These are phyloP conservation scores for Darksidea phi DNA, from an alignment of 495 filamentous ascomycete genomes.

Conservation along the genomic window DNA sequence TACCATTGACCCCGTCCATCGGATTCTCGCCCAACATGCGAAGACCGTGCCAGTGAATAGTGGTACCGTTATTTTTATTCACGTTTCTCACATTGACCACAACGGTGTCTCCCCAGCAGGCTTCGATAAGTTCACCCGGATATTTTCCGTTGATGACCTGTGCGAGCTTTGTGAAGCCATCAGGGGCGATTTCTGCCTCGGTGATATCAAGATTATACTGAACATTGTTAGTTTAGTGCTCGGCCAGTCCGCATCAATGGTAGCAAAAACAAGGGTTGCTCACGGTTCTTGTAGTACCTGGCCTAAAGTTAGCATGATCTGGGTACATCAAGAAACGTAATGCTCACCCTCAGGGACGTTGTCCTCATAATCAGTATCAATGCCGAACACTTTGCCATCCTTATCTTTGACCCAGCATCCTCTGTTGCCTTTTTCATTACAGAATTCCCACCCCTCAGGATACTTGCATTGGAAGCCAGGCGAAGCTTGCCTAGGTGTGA, in stretches of 20 bases:
- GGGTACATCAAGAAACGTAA: not conserved
- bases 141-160: constrained; percentile 39
- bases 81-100: constrained; percentile 40
- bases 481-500: constrained; percentile 18
- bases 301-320: not conserved
- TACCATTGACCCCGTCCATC: constrained; percentile 41
- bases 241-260: too few species aligned
- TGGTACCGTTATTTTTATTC: constrained; percentile 41
- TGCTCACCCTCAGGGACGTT: not conserved
- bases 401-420: constrained; percentile 25
- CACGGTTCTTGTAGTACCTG: constrained; percentile 12
- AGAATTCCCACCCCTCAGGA: constrained; percentile 18
- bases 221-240: not conserved
- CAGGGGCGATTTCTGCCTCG: constrained; percentile 4
- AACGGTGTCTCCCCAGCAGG: constrained; percentile 43
- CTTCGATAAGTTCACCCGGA: constrained; percentile 39
- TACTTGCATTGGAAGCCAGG: constrained; percentile 17
- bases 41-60: constrained; percentile 45
- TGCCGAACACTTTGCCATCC: constrained; percentile 19
- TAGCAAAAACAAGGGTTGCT: not conserved
- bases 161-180: constrained; percentile 25
- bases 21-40: constrained; percentile 34
- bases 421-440: constrained; percentile 13
- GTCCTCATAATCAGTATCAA: constrained; percentile 25
- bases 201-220: constrained; percentile 10